Evolutionary conservation across 768 basidiomycete genomes (phyloP), one percentile per base, ranked within the genome.

Genomic region (Boletus coccyginus): DNA sequence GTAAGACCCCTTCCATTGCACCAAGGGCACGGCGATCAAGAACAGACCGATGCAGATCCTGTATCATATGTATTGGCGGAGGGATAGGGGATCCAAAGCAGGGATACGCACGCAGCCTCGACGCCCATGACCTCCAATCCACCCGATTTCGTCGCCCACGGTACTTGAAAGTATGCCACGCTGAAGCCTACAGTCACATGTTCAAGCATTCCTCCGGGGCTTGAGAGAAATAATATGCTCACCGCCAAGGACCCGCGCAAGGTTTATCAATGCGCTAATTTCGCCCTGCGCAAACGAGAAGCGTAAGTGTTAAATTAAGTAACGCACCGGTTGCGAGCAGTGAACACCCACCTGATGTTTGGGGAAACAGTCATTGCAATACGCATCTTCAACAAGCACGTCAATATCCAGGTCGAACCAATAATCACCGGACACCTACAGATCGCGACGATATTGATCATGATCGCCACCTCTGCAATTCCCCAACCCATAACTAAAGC

Each of bases 401-500:
- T 19, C 24, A 53, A 38, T 12, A 36, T 13, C 29, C 29, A 46
- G 29, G 14, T 33, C 17, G 13, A 42, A 41, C 21, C 32, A 27
- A 21, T 3, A 17, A 33, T 6, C 13, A 50, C 24, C 13, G 12
- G 54, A 57, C 50, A 58, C 68, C 32, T 54, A 71, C 76, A 79
- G 51, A 75, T 65, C 1, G 68, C 75, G 6, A 77, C 78, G 1
- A 77, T 78, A 46, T 70, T 73, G 58, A 79, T 53, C 66, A 76
- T 68, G 31, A 74, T 66, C 2, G 71, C 65, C 4, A 69, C 50
- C 56, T 72, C 67, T 0, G 75, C 77, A 39, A 80, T 68, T 3
- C 75, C 77, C 78, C 78, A 80, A 0, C 78, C 78, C 36, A 80
- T 55, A 7, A 80, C 63, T 31, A 76, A 42, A 0, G 68, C 70